Evolutionary conservation across 306 rosid species (phyloP).

Genomic region (Quercus ilex): DNA sequence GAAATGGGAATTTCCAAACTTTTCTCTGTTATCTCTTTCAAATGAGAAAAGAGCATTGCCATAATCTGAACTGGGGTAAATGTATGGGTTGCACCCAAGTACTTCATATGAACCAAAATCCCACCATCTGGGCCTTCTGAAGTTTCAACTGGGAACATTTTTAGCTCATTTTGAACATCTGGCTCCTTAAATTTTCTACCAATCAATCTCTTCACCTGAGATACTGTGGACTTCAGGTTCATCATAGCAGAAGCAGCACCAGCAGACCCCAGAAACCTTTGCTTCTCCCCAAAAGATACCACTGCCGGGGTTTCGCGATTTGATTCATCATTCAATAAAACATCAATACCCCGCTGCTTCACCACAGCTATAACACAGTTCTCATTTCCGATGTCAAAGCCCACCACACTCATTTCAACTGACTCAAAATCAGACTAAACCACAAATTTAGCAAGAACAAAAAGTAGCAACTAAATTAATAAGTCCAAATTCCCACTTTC

Average conservation of each 20-base stretch:
- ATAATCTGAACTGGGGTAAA: slow-evolving; percentile 80
- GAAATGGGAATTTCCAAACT: slow-evolving; percentile 59
- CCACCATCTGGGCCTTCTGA: slow-evolving; percentile 69
- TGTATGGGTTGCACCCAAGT: slow-evolving; percentile 47
- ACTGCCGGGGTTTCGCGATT: slow-evolving; percentile 90
- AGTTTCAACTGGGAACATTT: slow-evolving; percentile 65
- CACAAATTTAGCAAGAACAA: background rate
- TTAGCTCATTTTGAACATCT: slow-evolving; percentile 57
- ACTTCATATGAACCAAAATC: slow-evolving; percentile 73
- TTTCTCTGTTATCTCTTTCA: slow-evolving; percentile 66
- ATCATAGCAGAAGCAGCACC: slow-evolving; percentile 86
- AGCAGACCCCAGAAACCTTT: slow-evolving; percentile 93
- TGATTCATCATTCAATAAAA: slow-evolving; percentile 80
- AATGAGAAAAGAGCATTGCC: slow-evolving; percentile 89
- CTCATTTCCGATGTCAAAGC: slow-evolving; percentile 96
- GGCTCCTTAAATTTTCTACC: slow-evolving; percentile 58
- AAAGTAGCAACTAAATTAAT: background rate
- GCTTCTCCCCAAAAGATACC: slow-evolving; percentile 86
- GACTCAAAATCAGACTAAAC: slow-evolving; percentile 2
- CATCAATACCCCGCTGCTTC: slow-evolving; percentile 91
- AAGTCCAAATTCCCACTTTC: slow-evolving; percentile 20
- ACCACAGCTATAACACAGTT: slow-evolving; percentile 90
- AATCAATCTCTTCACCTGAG: slow-evolving; percentile 89
- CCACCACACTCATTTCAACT: slow-evolving; percentile 78
- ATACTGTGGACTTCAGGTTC: slow-evolving; percentile 77